These are phyloP conservation scores for Cyamopsis tetragonoloba DNA, from an alignment of 306 rosid genomes.

Conservation along the genomic window DNA sequence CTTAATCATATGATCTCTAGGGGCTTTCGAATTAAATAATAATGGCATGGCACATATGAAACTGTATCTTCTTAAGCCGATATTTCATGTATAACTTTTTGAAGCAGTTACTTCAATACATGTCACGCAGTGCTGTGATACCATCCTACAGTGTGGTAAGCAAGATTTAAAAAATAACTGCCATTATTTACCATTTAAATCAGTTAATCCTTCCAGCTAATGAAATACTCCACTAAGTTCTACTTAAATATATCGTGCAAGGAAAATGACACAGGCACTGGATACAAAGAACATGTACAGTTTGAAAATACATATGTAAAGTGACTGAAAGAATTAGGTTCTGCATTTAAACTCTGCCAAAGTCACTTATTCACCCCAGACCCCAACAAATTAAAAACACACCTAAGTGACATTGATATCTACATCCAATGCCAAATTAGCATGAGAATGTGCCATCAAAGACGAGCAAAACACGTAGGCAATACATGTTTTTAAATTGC, in stretches of 20 bases:
- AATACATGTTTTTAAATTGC: too few species aligned
- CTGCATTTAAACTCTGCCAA: conserved; percentile 17
- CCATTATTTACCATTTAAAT: not conserved
- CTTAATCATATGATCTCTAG: not conserved
- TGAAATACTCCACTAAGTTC: not conserved
- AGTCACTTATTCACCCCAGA: conserved; percentile 11
- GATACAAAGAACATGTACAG: conserved; percentile 16
- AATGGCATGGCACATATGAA: not conserved
- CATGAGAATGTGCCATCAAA: conserved; percentile 2
- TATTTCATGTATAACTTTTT: conserved; percentile 23
- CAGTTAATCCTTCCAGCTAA: conserved; percentile 3
- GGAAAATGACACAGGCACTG: conserved; percentile 10
- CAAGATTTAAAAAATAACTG: not conserved
- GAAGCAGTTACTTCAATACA: conserved; percentile 10
- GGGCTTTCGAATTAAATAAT: conserved; percentile 19
- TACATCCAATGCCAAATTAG: not conserved
- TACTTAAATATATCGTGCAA: conserved; percentile 10
- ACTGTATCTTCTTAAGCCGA: not conserved
- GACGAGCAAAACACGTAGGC: not conserved
- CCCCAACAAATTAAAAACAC: conserved; percentile 9
- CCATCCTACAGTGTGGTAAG: not conserved
- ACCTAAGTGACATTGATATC: not conserved
- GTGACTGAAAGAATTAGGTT: conserved; percentile 21
- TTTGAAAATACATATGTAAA: conserved; percentile 19
- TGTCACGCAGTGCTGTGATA: not conserved